These are phyloP conservation scores for barrel medic (Medicago truncatula) DNA, from an alignment of 306 rosid genomes.

Conservation along the genomic window MtrunA17r5.0-ANR NC_053047.1:37063001-37063500, in stretches of 20 bases:
- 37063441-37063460: slow-evolving; percentile 87
- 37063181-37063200: slow-evolving; percentile 64
- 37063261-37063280: slow-evolving; percentile 85
- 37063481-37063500: slow-evolving; percentile 49
- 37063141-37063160: slow-evolving; percentile 16
- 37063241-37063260: slow-evolving; percentile 97
- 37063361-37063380: slow-evolving; percentile 86
- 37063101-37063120: slow-evolving; percentile 3
- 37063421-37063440: slow-evolving; percentile 88
- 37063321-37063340: slow-evolving; percentile 5
- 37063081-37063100: background rate
- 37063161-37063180: slow-evolving; percentile 21
- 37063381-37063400: slow-evolving; percentile 84
- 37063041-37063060: background rate
- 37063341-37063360: background rate
- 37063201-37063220: slow-evolving; percentile 70
- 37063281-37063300: slow-evolving; percentile 49
- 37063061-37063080: background rate
- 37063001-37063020: background rate
- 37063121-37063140: background rate
- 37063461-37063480: slow-evolving; percentile 70
- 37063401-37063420: slow-evolving; percentile 84
- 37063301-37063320: slow-evolving; percentile 4
- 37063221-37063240: slow-evolving; percentile 91
- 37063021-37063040: background rate